Conservation (phyloP, 1,139 yeast genomes). For the Saccharomyces hybrid region DNA sequence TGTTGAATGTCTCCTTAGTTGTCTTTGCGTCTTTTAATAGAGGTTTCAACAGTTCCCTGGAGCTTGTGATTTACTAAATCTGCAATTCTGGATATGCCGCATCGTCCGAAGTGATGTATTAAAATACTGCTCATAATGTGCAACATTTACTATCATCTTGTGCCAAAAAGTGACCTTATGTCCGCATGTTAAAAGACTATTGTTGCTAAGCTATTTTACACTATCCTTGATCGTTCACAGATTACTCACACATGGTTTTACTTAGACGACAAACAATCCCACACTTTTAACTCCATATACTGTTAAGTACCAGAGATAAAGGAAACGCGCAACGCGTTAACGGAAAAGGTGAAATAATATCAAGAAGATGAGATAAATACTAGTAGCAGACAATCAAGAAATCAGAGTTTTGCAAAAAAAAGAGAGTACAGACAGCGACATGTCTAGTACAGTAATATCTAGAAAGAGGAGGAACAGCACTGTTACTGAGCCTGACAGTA, state of each 20-base stretch:
- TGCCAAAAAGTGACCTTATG: not conserved
- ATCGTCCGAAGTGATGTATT: not conserved
- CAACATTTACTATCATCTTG: not conserved
- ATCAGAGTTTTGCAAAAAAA: not conserved
- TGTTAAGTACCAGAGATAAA: not conserved
- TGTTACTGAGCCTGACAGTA: not conserved
- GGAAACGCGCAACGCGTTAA: slow-evolving; percentile 1
- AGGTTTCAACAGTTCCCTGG: not conserved
- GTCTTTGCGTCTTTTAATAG: slow-evolving; percentile 5
- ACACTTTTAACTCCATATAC: not conserved
- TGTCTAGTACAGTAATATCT: not conserved
- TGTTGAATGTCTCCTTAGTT: not conserved
- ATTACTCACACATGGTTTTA: not conserved
- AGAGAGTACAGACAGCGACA: not conserved
- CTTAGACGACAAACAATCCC: not conserved
- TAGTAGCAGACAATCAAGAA: not conserved
- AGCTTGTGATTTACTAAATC: not conserved
- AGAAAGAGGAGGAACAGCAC: not conserved
- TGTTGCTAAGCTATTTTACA: not conserved
- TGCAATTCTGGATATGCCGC: not conserved
- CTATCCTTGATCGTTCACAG: not conserved
- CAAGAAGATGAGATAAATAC: not conserved
- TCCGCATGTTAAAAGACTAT: not conserved
- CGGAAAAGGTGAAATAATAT: not conserved
- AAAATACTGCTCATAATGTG: not conserved